Conservation (phyloP, 768 basidiomycete species). For the Suillus discolor region DNA sequence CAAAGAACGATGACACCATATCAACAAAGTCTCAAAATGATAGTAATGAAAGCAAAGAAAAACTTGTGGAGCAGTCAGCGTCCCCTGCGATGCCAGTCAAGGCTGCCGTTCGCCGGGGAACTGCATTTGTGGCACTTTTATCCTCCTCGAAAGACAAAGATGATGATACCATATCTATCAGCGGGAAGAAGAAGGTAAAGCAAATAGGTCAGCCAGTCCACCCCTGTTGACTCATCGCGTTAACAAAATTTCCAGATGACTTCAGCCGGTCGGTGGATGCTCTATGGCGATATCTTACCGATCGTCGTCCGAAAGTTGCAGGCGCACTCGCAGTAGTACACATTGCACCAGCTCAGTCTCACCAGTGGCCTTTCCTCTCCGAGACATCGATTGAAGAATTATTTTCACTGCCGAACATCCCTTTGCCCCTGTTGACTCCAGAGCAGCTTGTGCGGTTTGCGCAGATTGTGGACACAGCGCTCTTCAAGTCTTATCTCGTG, state of each 20-base stretch:
- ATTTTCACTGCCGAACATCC: conserved; percentile 74
- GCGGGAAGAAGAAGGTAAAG: conserved; percentile 36
- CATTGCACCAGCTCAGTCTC: conserved; percentile 70
- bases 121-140: conserved; percentile 53
- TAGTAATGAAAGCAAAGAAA: conserved; percentile 25
- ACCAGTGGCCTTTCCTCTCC: conserved; percentile 69
- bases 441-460: conserved; percentile 87
- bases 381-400: conserved; percentile 75
- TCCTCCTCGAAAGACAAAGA: conserved; percentile 47
- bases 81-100: conserved; percentile 45
- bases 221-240: neutral
- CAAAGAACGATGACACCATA: conserved; percentile 26
- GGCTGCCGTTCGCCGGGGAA: conserved; percentile 41
- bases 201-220: conserved; percentile 28
- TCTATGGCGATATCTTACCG: conserved; percentile 84
- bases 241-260: conserved; percentile 46
- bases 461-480: conserved; percentile 92
- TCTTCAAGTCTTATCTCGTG: conserved; percentile 91
- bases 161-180: conserved; percentile 62
- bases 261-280: conserved; percentile 80
- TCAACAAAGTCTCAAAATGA: conserved; percentile 31
- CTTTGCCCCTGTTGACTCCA: conserved; percentile 71
- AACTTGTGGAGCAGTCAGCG: conserved; percentile 33
- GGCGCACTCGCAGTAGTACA: conserved; percentile 73
- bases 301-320: conserved; percentile 84